phyloP scores from a whole-genome alignment of 768 basidiomycete species.

The Tylopilus vinaceipallidus region DNA sequence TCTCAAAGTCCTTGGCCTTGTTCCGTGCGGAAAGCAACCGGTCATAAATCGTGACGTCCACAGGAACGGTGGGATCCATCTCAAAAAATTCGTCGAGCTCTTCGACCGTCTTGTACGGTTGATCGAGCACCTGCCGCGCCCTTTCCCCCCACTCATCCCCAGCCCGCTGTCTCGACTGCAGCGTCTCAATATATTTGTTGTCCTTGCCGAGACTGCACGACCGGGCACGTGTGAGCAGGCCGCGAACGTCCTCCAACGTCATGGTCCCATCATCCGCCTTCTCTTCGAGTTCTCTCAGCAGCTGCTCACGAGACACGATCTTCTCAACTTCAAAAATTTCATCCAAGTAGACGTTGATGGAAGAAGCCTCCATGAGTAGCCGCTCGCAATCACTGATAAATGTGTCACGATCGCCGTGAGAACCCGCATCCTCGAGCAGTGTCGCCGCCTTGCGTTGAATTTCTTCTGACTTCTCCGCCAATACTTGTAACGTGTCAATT shows the following conservation, averaged over 20 bases:
- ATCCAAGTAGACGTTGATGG: slow-evolving; percentile 80
- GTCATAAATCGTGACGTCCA: slow-evolving; percentile 64
- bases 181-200: slow-evolving; percentile 60
- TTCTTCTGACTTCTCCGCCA: slow-evolving; percentile 65
- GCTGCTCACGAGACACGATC: slow-evolving; percentile 76
- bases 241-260: slow-evolving; percentile 75
- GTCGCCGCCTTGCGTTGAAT: slow-evolving; percentile 52
- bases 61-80: slow-evolving; percentile 63
- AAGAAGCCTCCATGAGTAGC: slow-evolving; percentile 65
- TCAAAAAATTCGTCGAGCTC: slow-evolving; percentile 74
- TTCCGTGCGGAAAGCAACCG: slow-evolving; percentile 60
- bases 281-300: slow-evolving; percentile 72
- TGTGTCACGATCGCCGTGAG: slow-evolving; percentile 47
- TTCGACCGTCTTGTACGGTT: slow-evolving; percentile 70
- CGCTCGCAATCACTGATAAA: slow-evolving; percentile 71
- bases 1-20: slow-evolving; percentile 78
- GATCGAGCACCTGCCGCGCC: slow-evolving; percentile 62
- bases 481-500: slow-evolving; percentile 50
- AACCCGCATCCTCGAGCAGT: slow-evolving; percentile 45
- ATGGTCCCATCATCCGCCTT: slow-evolving; percentile 64
- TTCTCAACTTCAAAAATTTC: slow-evolving; percentile 76
- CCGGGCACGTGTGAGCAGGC: slow-evolving; percentile 67
- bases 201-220: slow-evolving; percentile 63
- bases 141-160: slow-evolving; percentile 79
- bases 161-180: slow-evolving; percentile 61